phyloP scores from a whole-genome alignment of 352 stramenopile species.

The Globisporangium camurandrum region DNA sequence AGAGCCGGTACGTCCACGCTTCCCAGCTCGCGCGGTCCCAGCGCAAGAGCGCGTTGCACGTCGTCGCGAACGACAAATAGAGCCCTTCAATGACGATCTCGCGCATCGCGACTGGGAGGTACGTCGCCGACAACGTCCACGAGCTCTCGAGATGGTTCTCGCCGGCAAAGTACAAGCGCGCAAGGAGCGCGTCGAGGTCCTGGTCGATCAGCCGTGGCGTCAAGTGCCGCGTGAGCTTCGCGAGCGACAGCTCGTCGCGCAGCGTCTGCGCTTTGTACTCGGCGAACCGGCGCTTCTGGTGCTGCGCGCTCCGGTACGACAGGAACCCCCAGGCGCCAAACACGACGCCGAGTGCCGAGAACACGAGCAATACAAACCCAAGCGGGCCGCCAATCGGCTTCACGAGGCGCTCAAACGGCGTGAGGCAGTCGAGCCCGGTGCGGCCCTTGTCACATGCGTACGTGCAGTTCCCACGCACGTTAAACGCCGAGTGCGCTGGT shows the following conservation, averaged over 20 bases:
- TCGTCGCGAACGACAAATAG: conserved; percentile 58
- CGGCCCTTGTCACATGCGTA: conserved; percentile 78
- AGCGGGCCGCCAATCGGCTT: conserved; percentile 72
- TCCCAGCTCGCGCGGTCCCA: conserved; percentile 61
- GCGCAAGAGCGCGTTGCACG: conserved; percentile 60
- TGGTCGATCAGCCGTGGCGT: conserved; percentile 73
- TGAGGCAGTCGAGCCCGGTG: conserved; percentile 72
- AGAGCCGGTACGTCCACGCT: conserved; percentile 48
- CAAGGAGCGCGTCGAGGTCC: conserved; percentile 61
- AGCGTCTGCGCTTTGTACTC: conserved; percentile 70
- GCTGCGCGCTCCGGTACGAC: conserved; percentile 47
- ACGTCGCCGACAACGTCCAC: conserved; percentile 59
- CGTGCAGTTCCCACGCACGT: conserved; percentile 68
- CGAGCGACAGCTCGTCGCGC: conserved; percentile 64
- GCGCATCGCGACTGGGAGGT: conserved; percentile 39
- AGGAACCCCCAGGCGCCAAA: conserved; percentile 67
- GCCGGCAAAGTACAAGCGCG: conserved; percentile 64
- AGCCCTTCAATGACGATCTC: conserved; percentile 76
- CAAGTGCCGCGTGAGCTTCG: conserved; percentile 60
- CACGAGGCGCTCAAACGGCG: conserved; percentile 74
- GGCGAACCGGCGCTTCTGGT: conserved; percentile 40
- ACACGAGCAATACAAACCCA: conserved; percentile 66
- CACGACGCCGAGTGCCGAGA: conserved; percentile 36
- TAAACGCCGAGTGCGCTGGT: conserved; percentile 64
- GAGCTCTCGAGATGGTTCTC: conserved; percentile 61